Evolutionary conservation across 371 early-diverging fungal species (phyloP).

Genomic region (Lichtheimia hyalospora): DNA sequence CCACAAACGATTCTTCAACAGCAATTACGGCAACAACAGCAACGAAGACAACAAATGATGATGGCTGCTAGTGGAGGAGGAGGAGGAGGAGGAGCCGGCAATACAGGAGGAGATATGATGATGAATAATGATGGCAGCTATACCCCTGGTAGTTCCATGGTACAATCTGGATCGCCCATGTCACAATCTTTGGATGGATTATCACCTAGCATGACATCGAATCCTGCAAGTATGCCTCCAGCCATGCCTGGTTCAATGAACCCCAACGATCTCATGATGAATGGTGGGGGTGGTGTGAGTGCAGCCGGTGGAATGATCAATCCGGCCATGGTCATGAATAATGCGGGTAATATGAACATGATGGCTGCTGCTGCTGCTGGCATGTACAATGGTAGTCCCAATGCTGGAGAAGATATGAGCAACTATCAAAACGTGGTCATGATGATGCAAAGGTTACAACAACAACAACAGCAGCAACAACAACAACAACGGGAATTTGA

Average conservation of each 20-base stretch:
- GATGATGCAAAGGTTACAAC: constrained; percentile 44
- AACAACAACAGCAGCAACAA: constrained; percentile 25
- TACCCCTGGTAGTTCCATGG: constrained; percentile 2
- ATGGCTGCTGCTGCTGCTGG: constrained; percentile 1
- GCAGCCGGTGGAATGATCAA: constrained; percentile 25
- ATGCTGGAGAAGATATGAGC: constrained; percentile 14
- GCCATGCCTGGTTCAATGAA: constrained; percentile 20
- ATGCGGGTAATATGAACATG: constrained; percentile 1
- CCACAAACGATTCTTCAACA: constrained; percentile 12
- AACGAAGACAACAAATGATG: constrained; percentile 7
- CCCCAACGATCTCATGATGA: constrained; percentile 29
- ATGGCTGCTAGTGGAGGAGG: constrained; percentile 5
- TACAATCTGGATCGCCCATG: constrained; percentile 16
- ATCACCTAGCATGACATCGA: constrained; percentile 28
- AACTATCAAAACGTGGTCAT: constrained; percentile 35
- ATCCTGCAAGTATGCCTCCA: constrained; percentile 10
- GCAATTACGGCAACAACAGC: constrained; percentile 13
- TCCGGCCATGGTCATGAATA: constrained; percentile 25
- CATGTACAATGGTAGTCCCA: constrained; percentile 6
- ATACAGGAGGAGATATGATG: constrained; percentile 14
- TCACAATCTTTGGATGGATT: constrained; percentile 23
- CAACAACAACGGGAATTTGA: constrained; percentile 26
- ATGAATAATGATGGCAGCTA: constrained; percentile 2
- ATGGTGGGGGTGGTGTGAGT: constrained; percentile 3
- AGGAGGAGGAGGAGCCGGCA: constrained; percentile 12